Evolutionary conservation across 768 basidiomycete species (phyloP), one percentile per base, ranked within the genome.

Genomic region (Lactifluus pinguis): DNA sequence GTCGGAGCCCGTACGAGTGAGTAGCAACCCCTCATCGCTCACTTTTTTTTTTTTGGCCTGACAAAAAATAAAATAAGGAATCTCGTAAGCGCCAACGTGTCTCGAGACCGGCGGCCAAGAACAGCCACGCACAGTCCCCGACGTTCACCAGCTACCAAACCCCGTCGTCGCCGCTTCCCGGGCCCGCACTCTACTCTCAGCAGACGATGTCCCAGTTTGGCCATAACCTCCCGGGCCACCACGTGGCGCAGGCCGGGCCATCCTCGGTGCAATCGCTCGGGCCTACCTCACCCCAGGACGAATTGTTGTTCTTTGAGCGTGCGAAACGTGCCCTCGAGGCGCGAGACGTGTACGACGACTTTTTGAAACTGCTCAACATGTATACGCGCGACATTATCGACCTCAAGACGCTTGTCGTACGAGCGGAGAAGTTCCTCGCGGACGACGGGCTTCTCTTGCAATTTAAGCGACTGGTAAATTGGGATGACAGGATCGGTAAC

Each of bases 321-420:
- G 90, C 93, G 64, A 95, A 89, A 73, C 86, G 85, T 65, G 76
- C 83, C 0, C 73, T 92, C 8, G 90, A 90, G 69, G 82, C 77
- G 70, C 80, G 83, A 61, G 88, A 88, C 55, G 79, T 83, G 41
- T 92, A 90, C 68, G 93, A 97, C 68, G 95, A 98, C 66, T 98
- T 98, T 73, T 76, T 98, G 68, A 98, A 95, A 75, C 78, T 98
- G 30, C 80, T 98, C 54, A 88, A 85, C 70, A 79, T 98, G 52
- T 99, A 89, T 73, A 86, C 91, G 15, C 89, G 87, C 67, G 94
- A 97, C 60, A 86, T 98, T 67, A 89, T 99, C 68, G 92, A 97
- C 69, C 76, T 85, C 52, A 84, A 84, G 69, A 85, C 84, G 11
- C 83, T 99, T 34, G 77, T 98, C 36, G 85, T 92, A 63, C 81